Evolutionary conservation across 805 yeast genomes (phyloP).

Genomic region (Cephaloascus fragrans): DNA sequence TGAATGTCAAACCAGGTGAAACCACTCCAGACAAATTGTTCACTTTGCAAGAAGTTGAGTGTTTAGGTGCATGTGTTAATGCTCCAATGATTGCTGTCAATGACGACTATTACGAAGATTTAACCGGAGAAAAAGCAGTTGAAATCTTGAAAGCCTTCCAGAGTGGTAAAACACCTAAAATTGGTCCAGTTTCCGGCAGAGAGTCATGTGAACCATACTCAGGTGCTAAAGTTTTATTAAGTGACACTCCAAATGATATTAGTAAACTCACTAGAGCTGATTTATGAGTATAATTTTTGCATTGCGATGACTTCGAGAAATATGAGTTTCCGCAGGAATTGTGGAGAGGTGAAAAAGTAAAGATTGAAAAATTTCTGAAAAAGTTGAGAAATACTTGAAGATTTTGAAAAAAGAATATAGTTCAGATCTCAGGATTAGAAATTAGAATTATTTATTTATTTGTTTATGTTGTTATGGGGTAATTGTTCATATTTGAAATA

Average conservation of each 20-base stretch:
- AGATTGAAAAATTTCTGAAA: too few species aligned
- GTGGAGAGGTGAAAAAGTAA: too few species aligned
- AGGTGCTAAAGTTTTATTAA: slow-evolving; percentile 54
- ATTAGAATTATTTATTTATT: too few species aligned
- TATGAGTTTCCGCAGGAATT: too few species aligned
- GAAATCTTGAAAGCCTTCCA: slow-evolving; percentile 53
- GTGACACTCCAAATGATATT: slow-evolving; percentile 58
- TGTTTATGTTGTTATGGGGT: too few species aligned
- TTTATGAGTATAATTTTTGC: slow-evolving; percentile 39
- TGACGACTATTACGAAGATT: slow-evolving; percentile 77
- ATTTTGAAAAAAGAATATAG: too few species aligned
- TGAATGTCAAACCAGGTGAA: slow-evolving; percentile 65
- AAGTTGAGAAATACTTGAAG: too few species aligned
- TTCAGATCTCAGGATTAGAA: too few species aligned
- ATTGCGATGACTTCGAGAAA: too few species aligned
- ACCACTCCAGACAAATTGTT: slow-evolving; percentile 68
- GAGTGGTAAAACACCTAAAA: slow-evolving; percentile 47
- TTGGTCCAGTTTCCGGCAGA: slow-evolving; percentile 70
- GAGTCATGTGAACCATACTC: slow-evolving; percentile 68
- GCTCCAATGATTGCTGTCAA: slow-evolving; percentile 84
- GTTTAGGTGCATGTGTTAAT: slow-evolving; percentile 87
- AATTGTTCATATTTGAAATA: too few species aligned
- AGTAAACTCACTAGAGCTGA: slow-evolving; percentile 65
- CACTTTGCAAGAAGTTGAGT: slow-evolving; percentile 82
- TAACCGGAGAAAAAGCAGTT: slow-evolving; percentile 57